Percentiles rank a stretch among this genome's conserved stretches.
phyloP scores from a whole-genome alignment of 768 basidiomycete genomes.

The Naganishia vaughanmartiniae region DNA sequence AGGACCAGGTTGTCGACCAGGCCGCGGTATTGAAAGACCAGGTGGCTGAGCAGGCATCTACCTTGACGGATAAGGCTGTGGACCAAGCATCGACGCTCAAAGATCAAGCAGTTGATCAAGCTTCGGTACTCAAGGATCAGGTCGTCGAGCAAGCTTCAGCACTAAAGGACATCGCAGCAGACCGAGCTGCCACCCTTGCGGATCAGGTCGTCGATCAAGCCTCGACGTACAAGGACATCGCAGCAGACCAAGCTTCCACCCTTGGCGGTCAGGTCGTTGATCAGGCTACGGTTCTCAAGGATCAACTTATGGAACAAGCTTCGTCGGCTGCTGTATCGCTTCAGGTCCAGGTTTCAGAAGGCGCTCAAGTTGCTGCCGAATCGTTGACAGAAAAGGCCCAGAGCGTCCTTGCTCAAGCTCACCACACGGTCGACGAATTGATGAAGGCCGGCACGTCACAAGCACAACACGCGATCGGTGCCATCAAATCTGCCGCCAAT shows the following conservation, averaged over 20 bases:
- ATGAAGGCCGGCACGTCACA: constrained; percentile 2
- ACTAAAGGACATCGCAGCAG: background rate
- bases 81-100: background rate
- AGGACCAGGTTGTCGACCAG: constrained; percentile 6
- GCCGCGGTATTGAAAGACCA: background rate
- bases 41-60: background rate
- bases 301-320: constrained; percentile 16
- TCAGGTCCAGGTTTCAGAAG: background rate
- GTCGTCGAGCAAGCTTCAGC: constrained; percentile 6
- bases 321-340: constrained; percentile 18
- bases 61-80: background rate
- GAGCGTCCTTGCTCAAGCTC: constrained; percentile 6
- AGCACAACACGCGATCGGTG: constrained; percentile 4
- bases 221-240: background rate
- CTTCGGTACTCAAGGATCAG: background rate
- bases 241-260: background rate
- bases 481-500: constrained; percentile 22
- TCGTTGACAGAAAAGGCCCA: constrained; percentile 16
- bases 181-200: background rate
- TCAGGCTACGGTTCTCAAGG: constrained; percentile 1
- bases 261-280: constrained; percentile 5
- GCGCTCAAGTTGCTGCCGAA: constrained; percentile 16
- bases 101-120: background rate
- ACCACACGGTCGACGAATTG: constrained; percentile 11
- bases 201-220: constrained; percentile 18